Evolutionary conservation across 2,329 filamentous ascomycete species (phyloP).

Genomic region (Sporothrix dimorphospora): DNA sequence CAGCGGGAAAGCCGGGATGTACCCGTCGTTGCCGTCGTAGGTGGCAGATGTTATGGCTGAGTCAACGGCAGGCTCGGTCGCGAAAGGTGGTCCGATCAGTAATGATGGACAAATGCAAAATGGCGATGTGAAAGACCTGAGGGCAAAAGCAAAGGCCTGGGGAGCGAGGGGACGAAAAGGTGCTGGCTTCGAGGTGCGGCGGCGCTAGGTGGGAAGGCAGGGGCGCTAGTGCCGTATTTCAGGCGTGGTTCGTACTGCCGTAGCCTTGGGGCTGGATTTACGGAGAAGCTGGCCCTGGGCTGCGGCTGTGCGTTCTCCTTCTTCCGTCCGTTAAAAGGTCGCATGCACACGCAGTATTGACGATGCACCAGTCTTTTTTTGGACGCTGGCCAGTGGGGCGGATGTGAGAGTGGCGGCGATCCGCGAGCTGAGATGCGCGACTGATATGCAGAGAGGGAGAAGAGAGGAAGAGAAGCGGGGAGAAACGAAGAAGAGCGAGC

Average conservation of each 20-base stretch:
- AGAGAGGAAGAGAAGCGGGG: slow-evolving; percentile 9
- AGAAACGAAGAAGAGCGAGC: not conserved
- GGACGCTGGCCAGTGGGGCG: slow-evolving; percentile 7
- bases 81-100: not conserved
- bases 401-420: slow-evolving; percentile 18
- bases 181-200: not conserved
- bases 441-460: not conserved
- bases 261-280: not conserved
- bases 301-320: not conserved
- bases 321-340: not conserved
- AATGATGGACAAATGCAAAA: slow-evolving; percentile 6
- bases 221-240: slow-evolving; percentile 17
- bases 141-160: not conserved
- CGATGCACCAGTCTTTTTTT: slow-evolving; percentile 7
- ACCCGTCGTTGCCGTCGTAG: slow-evolving; percentile 8
- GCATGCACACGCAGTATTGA: slow-evolving; percentile 9
- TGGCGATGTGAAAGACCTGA: not conserved
- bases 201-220: not conserved
- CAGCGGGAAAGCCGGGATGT: not conserved
- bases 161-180: not conserved
- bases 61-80: slow-evolving; percentile 22
- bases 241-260: slow-evolving; percentile 2
- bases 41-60: slow-evolving; percentile 11
- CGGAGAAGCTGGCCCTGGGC: not conserved
- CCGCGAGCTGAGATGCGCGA: slow-evolving; percentile 8